Evolutionary conservation across 768 basidiomycete species (phyloP).

Genomic region (Phylloporus arenicola): DNA sequence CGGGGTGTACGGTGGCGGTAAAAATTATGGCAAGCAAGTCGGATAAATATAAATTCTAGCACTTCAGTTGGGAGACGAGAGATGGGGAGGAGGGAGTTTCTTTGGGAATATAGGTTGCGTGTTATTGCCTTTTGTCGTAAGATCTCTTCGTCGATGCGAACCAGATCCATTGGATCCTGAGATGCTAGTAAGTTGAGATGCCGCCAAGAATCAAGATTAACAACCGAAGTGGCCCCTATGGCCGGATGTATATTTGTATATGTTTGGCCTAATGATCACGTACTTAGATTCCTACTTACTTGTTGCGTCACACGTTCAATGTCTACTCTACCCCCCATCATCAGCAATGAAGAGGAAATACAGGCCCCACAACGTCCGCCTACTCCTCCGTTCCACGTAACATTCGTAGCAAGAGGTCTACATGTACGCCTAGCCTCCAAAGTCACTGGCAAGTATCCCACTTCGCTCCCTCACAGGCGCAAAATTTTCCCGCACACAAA

Average conservation of each 20-base stretch:
- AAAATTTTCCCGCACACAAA: conserved; percentile 75
- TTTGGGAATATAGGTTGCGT: not conserved
- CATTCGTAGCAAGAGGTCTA: conserved; percentile 63
- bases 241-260: too few relatives aligned
- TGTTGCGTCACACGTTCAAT: conserved; percentile 10
- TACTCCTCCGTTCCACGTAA: conserved; percentile 67
- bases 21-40: not conserved
- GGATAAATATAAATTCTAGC: conserved; percentile 10
- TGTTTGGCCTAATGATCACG: too few relatives aligned
- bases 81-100: conserved; percentile 7
- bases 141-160: not conserved
- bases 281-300: too few relatives aligned
- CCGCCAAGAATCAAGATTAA: too few relatives aligned
- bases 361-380: conserved; percentile 55
- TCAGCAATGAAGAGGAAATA: conserved; percentile 50
- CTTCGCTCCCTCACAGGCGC: conserved; percentile 43
- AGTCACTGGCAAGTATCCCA: conserved; percentile 11
- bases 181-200: too few relatives aligned
- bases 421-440: conserved; percentile 47
- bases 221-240: too few relatives aligned
- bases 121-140: not conserved
- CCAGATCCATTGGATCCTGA: not conserved
- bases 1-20: too few relatives aligned
- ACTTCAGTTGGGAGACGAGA: conserved; percentile 9
- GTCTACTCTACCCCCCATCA: conserved; percentile 19